Evolutionary conservation across 2,329 filamentous ascomycete genomes (phyloP), one percentile per base, ranked within the genome.

Genomic region (Pyricularia sp.): DNA sequence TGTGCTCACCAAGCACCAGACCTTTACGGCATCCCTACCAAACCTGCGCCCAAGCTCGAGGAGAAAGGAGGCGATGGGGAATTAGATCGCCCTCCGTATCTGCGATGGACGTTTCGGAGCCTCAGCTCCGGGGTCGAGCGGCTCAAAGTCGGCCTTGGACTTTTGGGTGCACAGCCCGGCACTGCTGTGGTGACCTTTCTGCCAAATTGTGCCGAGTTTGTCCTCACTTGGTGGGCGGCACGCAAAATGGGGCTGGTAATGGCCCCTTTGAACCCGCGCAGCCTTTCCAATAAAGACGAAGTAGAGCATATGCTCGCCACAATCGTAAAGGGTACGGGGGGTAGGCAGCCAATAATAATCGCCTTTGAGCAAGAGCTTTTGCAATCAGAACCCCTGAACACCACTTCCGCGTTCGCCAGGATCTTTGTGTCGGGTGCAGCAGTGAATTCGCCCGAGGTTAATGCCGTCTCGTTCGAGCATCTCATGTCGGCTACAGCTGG

Each of bases 161-260:
- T 33, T 1, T 28, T 64, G 14, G 63, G 63, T 23, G 63, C 20
- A 20, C 23, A 11, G 28, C 63, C 26, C 30, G 63, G 63, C 63
- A 64, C 63, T 6, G 63, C 63, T 23, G 63, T 64, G 4, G 63
- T 64, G 26, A 33, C 63, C 20, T 33, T 64, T n/a, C 33, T 64
- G 63, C 63, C 63, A 20, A 64, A 64, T 12, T 64, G 63, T 23
- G 63, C 63, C 63, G 63, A 64, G 20, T 64, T 31, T 31, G 63
- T 64, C 14, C 63, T 64, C 26, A 33, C 30, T 14, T 64, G 63
- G 63, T 64, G 63, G 63, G 63, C 63, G 63, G 63, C 63, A 12
- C 63, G 63, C 10, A 14, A 28, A 7, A 64, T 30, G 63, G 63
- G 63, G 1, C 28, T 64, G 28, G 63, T 64, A 2, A 64, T 64